Conservation (phyloP, 192 early-diverging fungal species). For the Allomyces javanicus region DNA sequence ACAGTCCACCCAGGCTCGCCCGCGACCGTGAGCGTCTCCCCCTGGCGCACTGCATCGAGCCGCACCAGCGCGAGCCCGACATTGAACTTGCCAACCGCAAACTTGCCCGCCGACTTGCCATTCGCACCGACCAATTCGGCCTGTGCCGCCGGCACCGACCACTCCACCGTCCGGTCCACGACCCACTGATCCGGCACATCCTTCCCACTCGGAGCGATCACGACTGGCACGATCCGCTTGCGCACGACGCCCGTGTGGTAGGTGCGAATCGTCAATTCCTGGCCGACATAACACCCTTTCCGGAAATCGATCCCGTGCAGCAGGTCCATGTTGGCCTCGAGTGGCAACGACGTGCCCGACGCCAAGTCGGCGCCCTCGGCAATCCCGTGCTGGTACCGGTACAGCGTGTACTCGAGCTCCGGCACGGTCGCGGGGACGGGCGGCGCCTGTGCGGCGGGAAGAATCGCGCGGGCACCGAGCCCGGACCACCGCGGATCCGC, state of each 20-base stretch:
- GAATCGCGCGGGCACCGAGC: conserved; percentile 11
- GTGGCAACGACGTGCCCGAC: conserved; percentile 45
- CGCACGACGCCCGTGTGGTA: conserved; percentile 84
- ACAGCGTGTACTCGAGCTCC: conserved; percentile 41
- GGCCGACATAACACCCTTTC: conserved; percentile 96
- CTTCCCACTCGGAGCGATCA: conserved; percentile 20
- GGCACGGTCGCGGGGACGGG: conserved; percentile 26
- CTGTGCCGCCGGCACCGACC: conserved; percentile 13
- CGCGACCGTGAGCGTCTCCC: background rate
- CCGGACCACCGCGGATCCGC: conserved; percentile 13
- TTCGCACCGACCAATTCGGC: background rate
- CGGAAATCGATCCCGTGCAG: conserved; percentile 86
- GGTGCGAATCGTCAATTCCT: conserved; percentile 93
- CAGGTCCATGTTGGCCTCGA: conserved; percentile 82
- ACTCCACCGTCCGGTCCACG: conserved; percentile 15
- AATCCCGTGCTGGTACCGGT: conserved; percentile 65
- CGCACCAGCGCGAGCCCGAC: conserved; percentile 74
- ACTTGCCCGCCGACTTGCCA: conserved; percentile 32
- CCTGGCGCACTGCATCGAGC: conserved; percentile 41
- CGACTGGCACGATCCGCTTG: conserved; percentile 74
- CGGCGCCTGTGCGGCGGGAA: conserved; percentile 27
- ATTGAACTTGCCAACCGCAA: conserved; percentile 45
- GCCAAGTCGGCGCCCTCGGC: conserved; percentile 71
- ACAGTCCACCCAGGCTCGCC: too few relatives aligned
- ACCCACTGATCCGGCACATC: conserved; percentile 1